phyloP scores from a whole-genome alignment of 2,329 filamentous ascomycete species.

The Esteya vermicola region DNA sequence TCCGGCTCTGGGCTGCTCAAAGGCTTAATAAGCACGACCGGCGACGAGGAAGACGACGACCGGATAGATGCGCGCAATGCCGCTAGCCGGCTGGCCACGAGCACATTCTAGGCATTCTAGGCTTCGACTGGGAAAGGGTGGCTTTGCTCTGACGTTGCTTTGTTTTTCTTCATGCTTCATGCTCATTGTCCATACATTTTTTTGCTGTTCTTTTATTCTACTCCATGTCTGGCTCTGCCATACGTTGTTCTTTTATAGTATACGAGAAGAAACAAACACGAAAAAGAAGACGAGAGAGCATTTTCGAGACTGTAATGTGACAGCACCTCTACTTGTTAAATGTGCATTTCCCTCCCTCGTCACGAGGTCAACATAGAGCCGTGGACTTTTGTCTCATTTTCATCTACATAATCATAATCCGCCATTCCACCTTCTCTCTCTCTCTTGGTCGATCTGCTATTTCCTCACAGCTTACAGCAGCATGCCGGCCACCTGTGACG shows the following conservation, averaged over 20 bases:
- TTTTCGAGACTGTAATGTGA: not conserved
- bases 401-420: too few relatives aligned
- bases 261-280: not conserved
- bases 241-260: too few relatives aligned
- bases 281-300: not conserved
- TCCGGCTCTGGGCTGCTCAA: constrained; percentile 11
- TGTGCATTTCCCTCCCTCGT: too few relatives aligned
- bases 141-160: not conserved
- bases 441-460: too few relatives aligned
- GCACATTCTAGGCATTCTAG: constrained; percentile 54
- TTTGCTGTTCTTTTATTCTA: too few relatives aligned
- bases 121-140: not conserved
- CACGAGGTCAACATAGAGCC: too few relatives aligned
- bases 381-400: too few relatives aligned
- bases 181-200: not conserved
- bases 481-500: not conserved
- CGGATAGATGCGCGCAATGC: constrained; percentile 91
- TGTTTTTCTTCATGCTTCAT: not conserved
- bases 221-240: too few relatives aligned
- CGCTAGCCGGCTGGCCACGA: constrained; percentile 81
- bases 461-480: too few relatives aligned
- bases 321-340: too few relatives aligned
- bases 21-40: constrained; percentile 39
- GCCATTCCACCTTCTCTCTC: too few relatives aligned
- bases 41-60: constrained; percentile 82